Evolutionary conservation across 2,329 filamentous ascomycete species (phyloP), one percentile per base, ranked within the genome.

Genomic region (Dothiorella sarmentorum): DNA sequence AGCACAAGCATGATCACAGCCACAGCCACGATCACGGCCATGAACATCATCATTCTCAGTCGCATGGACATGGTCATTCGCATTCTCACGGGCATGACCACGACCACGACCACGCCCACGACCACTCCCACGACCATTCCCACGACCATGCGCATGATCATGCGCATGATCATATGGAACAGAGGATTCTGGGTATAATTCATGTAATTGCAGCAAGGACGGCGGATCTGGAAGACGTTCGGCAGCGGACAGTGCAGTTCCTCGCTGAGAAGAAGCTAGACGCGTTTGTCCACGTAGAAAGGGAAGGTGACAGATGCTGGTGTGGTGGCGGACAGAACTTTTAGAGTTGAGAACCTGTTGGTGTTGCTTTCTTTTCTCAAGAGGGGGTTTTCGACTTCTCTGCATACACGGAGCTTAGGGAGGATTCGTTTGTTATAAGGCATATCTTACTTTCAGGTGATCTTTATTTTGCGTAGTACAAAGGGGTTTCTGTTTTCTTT

Each of bases 231-330:
- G 90, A 96, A 66, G 92, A 97, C 62, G 90, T 97, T 5, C 81
- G 90, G 52, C 84, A 90, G 61, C 81, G 91, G n/a, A 88, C 92
- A 0, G 79, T 82, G 43, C 80, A 84, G 42, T 94, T 91, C 64
- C 78, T 96, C 20, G 75, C 80, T 7, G 83, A 83, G 53, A 83
- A 88, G 63, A 84, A 85, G 40, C 88, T 97, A 75, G 87, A 96
- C 67, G 84, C 91, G 11, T 85, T 95, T 24, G 83, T 97, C 4
- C 93, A 97, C 73, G 89, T 96, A 1, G 93, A 97, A 73, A 80
- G 87, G 45, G 91, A 96, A 67, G 90, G 89, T 0, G 90, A 76
- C 4, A 74, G 77, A 59, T 87, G 84, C 67, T 87, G 84, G 84
- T 87, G 84, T 68, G 81, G 81, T 22, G 78, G 80, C 11, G 79